These are phyloP conservation scores for Suillus discolor DNA, from an alignment of 768 basidiomycete genomes.

Conservation along the genomic window DNA sequence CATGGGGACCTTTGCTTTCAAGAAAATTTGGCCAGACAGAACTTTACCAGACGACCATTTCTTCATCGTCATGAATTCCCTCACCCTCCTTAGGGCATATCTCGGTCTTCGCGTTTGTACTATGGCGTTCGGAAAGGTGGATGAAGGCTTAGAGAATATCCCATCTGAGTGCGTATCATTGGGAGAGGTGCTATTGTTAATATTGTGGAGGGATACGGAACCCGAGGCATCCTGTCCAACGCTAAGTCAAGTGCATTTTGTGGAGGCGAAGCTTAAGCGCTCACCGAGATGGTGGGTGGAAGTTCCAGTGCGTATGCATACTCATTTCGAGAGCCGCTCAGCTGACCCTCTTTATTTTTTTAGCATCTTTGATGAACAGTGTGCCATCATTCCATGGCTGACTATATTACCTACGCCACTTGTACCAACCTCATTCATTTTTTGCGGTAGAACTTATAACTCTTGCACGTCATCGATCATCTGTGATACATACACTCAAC, in stretches of 20 bases:
- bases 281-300: constrained; percentile 7
- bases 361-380: background rate
- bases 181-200: background rate
- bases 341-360: background rate
- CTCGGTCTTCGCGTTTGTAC: background rate
- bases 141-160: background rate
- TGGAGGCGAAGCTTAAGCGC: background rate
- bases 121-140: background rate
- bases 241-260: background rate
- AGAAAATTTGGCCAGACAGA: background rate
- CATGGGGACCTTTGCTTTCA: background rate
- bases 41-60: background rate
- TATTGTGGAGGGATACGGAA: constrained; percentile 1
- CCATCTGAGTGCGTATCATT: background rate
- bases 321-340: background rate
- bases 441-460: background rate
- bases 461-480: background rate
- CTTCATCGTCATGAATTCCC: background rate
- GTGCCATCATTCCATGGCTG: background rate
- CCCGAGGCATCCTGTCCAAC: background rate
- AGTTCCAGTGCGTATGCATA: background rate
- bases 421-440: background rate
- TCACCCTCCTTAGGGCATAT: background rate
- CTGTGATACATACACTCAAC: background rate
- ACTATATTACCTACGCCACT: background rate